A percentile compares a stretch with the other conserved stretches of the same genome.
These are phyloP conservation scores for Colletotrichum spaethianum DNA, from an alignment of 2,329 filamentous ascomycete genomes.

Conservation along the genomic window DNA sequence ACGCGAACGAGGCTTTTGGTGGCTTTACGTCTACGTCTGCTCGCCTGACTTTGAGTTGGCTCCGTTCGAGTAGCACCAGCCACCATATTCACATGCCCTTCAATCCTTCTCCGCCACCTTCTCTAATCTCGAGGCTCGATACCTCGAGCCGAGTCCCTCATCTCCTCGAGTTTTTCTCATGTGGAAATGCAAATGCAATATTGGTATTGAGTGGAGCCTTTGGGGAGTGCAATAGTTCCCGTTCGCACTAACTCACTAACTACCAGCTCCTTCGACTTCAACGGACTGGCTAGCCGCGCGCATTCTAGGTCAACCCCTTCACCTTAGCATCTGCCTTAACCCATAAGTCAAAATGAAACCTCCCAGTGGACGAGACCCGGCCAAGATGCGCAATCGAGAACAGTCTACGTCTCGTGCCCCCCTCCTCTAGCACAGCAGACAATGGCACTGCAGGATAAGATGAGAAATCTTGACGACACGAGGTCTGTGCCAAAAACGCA, in stretches of 20 bases:
- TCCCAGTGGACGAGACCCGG: neutral
- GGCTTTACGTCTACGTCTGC: neutral
- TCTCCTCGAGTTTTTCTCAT: neutral
- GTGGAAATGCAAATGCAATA: conserved; percentile 6
- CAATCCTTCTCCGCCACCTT: neutral
- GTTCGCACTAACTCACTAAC: no score
- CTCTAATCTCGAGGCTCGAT: neutral
- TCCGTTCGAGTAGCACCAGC: neutral
- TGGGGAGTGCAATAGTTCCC: neutral
- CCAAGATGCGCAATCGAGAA: neutral
- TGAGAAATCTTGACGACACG: conserved; percentile 4
- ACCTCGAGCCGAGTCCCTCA: neutral
- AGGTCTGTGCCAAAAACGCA: conserved; percentile 12
- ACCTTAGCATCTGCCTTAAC: neutral
- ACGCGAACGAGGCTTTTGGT: neutral
- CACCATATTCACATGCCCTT: neutral
- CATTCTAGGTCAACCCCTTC: neutral
- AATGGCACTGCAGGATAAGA: neutral
- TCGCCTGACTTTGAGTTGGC: conserved; percentile 2
- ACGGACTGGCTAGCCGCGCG: neutral
- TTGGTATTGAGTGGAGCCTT: neutral
- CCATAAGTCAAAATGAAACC: neutral
- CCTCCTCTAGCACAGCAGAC: conserved; percentile 1
- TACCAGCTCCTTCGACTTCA: neutral
- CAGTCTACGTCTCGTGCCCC: neutral